Conservation (phyloP, 2,329 filamentous ascomycete genomes). For the Colletotrichum sublineola region DNA sequence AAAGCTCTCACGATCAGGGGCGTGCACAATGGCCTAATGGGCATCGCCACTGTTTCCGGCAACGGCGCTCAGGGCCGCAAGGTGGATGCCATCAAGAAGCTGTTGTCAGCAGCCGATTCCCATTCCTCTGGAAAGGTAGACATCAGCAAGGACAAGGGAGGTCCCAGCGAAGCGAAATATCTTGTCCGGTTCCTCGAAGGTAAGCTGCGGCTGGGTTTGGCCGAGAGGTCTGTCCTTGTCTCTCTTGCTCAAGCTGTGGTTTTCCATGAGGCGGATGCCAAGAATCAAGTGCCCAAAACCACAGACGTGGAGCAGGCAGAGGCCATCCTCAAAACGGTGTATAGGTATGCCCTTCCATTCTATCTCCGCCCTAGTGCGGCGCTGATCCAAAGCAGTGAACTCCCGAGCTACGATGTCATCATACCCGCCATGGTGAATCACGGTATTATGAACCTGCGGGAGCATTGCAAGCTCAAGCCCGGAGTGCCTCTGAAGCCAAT, state of each 20-base stretch:
- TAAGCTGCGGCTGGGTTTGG: conserved; percentile 90
- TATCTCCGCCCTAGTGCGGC: not conserved
- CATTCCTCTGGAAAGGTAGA: conserved; percentile 82
- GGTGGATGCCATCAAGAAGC: conserved; percentile 94
- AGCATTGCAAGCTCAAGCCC: conserved; percentile 91
- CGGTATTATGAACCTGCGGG: conserved; percentile 84
- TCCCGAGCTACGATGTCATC: conserved; percentile 95
- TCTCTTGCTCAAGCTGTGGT: conserved; percentile 91
- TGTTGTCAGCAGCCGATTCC: conserved; percentile 90
- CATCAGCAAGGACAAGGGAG: conserved; percentile 92
- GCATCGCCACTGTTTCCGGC: conserved; percentile 87
- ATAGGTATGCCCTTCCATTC: conserved; percentile 69
- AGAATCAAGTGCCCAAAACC: conserved; percentile 78
- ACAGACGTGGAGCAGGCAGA: conserved; percentile 87
- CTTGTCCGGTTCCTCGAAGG: conserved; percentile 94
- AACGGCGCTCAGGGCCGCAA: conserved; percentile 91
- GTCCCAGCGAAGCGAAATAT: conserved; percentile 94
- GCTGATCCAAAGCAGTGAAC: conserved; percentile 73
- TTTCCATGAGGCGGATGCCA: conserved; percentile 81
- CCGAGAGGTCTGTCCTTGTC: conserved; percentile 92
- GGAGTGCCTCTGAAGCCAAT: conserved; percentile 97
- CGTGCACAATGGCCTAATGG: conserved; percentile 89
- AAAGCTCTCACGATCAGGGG: conserved; percentile 88
- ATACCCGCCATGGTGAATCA: conserved; percentile 89
- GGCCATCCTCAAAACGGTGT: conserved; percentile 88